Evolutionary conservation across 2,329 filamentous ascomycete species (phyloP).

Genomic region (Xylaria sp.): DNA sequence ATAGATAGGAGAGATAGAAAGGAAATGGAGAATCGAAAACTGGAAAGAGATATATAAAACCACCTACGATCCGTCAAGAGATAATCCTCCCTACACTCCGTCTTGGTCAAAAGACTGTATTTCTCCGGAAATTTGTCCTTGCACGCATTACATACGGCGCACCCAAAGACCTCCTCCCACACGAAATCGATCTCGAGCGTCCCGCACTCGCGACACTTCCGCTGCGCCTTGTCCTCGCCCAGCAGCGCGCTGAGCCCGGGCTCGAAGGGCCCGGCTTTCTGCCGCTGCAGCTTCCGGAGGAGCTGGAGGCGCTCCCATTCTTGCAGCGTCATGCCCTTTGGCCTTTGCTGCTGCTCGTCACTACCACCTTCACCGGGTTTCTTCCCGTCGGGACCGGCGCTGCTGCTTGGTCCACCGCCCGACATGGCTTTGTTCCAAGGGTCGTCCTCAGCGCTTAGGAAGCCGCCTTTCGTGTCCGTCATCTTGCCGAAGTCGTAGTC

Average conservation of each 20-base stretch:
- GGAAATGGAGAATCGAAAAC: not conserved
- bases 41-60: not conserved
- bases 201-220: slow-evolving; percentile 84
- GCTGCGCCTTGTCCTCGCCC: slow-evolving; percentile 70
- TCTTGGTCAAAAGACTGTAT: slow-evolving; percentile 96
- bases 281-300: slow-evolving; percentile 75
- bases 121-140: slow-evolving; percentile 92
- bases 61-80: slow-evolving; percentile 86
- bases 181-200: slow-evolving; percentile 92
- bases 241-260: slow-evolving; percentile 84
- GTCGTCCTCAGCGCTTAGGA: slow-evolving; percentile 90
- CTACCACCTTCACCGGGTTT: slow-evolving; percentile 17
- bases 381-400: slow-evolving; percentile 39
- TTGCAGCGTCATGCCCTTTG: slow-evolving; percentile 85
- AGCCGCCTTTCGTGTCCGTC: slow-evolving; percentile 97
- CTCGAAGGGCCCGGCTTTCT: slow-evolving; percentile 86
- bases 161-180: slow-evolving; percentile 86
- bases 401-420: slow-evolving; percentile 53
- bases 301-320: slow-evolving; percentile 92
- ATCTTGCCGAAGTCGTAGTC: slow-evolving; percentile 99
- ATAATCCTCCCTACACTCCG: slow-evolving; percentile 95
- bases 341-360: slow-evolving; percentile 59
- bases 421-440: slow-evolving; percentile 83
- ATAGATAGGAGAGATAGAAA: not conserved
- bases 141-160: slow-evolving; percentile 81